Conservation (phyloP, 371 early-diverging fungal species). For the Circinella umbellata region DNA sequence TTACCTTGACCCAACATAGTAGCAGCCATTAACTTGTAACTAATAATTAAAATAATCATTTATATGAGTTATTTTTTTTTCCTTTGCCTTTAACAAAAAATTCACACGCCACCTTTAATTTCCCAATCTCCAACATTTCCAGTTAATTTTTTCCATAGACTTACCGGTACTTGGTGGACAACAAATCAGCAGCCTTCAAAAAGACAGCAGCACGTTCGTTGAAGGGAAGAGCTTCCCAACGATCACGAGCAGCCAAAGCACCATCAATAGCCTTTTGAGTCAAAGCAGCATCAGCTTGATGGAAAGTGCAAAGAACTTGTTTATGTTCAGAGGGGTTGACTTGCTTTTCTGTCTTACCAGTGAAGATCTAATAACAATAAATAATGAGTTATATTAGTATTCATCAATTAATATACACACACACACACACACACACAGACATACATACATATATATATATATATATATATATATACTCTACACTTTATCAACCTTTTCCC, state of each 20-base stretch:
- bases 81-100: background rate
- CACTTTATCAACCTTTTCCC: no score
- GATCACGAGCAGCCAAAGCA: conserved; percentile 83
- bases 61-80: background rate
- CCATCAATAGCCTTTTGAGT: conserved; percentile 89
- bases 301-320: conserved; percentile 81
- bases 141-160: background rate
- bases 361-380: conserved; percentile 48
- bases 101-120: background rate
- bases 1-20: conserved; percentile 99
- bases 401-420: background rate
- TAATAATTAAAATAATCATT: background rate
- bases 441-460: no score
- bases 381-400: background rate
- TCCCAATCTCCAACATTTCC: conserved; percentile 6
- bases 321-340: conserved; percentile 86
- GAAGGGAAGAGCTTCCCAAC: conserved; percentile 95
- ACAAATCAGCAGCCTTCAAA: conserved; percentile 96
- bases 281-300: conserved; percentile 77
- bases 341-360: conserved; percentile 75
- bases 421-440: no score
- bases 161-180: conserved; percentile 88
- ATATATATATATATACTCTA: no score
- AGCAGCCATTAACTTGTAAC: conserved; percentile 91
- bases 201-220: conserved; percentile 96